Conservation (phyloP, 1,139 yeast genomes). For the Pichia sp. region DNA sequence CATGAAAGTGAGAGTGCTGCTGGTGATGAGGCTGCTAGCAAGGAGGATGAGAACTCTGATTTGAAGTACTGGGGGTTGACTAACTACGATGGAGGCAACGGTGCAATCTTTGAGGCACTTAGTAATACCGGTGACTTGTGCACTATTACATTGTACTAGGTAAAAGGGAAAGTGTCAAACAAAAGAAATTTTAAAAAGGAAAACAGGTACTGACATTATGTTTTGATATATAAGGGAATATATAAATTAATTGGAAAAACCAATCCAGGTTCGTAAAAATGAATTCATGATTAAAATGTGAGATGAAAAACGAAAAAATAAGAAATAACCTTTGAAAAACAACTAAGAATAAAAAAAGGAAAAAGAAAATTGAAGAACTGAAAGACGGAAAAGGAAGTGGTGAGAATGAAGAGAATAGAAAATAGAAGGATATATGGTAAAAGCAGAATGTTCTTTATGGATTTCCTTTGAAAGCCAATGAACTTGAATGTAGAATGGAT, state of each 20-base stretch:
- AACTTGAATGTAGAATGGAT: background rate
- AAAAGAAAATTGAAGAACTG: background rate
- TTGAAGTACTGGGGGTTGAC: conserved; percentile 48
- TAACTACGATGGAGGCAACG: conserved; percentile 42
- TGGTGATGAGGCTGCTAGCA: background rate
- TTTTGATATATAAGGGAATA: background rate
- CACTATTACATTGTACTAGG: conserved; percentile 8
- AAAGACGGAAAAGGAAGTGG: background rate
- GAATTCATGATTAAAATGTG: background rate
- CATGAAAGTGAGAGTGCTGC: background rate
- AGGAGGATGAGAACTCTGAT: conserved; percentile 15
- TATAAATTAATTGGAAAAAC: background rate
- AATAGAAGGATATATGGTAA: background rate
- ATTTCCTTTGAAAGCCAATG: background rate
- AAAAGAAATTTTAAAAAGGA: background rate
- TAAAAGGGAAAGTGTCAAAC: background rate
- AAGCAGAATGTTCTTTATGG: background rate
- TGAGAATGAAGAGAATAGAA: background rate
- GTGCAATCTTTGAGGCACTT: conserved; percentile 51
- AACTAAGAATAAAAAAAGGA: background rate
- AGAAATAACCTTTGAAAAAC: background rate
- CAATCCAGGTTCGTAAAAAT: background rate
- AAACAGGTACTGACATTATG: background rate
- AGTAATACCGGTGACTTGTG: conserved; percentile 35
- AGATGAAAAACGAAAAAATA: background rate